Conservation (phyloP, 1,284 basidiomycete genomes). For the Sanghuangporus weigelae region DNA sequence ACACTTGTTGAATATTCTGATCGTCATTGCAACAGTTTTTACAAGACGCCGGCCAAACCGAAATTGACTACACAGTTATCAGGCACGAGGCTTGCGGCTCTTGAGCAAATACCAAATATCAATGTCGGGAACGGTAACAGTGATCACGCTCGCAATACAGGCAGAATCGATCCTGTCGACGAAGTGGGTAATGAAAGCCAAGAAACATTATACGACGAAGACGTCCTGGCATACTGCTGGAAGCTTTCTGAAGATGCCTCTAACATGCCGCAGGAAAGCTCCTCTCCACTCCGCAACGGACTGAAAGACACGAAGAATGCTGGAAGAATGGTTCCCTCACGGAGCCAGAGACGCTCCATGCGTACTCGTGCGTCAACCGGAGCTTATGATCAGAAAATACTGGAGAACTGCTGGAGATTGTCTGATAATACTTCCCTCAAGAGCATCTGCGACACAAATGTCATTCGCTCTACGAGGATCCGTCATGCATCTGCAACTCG, state of each 20-base stretch:
- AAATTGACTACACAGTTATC: background rate
- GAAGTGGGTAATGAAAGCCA: background rate
- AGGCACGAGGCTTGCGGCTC: background rate
- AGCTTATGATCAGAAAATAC: conserved; percentile 3
- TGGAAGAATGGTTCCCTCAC: background rate
- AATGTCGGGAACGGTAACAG: background rate
- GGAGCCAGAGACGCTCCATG: background rate
- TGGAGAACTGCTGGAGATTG: conserved; percentile 12
- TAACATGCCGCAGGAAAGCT: background rate
- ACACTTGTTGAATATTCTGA: background rate
- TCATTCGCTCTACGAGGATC: background rate
- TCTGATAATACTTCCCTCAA: background rate
- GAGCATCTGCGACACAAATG: background rate
- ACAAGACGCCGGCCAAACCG: background rate
- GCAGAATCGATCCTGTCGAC: background rate
- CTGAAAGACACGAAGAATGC: background rate
- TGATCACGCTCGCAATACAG: background rate
- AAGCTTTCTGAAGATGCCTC: background rate
- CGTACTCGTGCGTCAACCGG: background rate
- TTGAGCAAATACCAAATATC: background rate
- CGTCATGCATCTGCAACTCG: background rate
- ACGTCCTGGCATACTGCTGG: conserved; percentile 8
- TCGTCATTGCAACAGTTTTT: background rate
- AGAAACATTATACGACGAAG: conserved; percentile 1
- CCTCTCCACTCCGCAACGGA: background rate